These are phyloP conservation scores for Mycosphaerella arachidis DNA, from an alignment of 2,329 filamentous ascomycete genomes.

Conservation along the genomic window DNA sequence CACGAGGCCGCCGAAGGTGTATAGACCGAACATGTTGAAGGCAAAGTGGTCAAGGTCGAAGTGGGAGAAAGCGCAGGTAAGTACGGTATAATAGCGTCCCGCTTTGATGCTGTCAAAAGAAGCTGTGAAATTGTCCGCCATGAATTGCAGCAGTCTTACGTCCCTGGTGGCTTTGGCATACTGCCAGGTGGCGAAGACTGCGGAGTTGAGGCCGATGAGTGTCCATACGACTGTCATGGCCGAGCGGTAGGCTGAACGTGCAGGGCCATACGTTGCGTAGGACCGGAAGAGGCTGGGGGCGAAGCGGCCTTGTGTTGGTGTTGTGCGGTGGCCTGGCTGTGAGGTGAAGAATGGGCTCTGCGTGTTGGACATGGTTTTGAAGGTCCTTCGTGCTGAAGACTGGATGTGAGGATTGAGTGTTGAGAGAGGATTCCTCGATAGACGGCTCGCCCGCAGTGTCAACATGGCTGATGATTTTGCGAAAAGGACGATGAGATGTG, in stretches of 20 bases:
- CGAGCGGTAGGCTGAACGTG: background rate
- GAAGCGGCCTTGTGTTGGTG: background rate
- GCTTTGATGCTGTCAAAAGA: slow-evolving; percentile 26
- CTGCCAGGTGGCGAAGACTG: slow-evolving; percentile 37
- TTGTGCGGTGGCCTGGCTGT: background rate
- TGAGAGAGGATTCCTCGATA: background rate
- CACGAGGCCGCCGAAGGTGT: slow-evolving; percentile 36
- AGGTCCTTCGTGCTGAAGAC: background rate
- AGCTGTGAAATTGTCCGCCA: slow-evolving; percentile 32
- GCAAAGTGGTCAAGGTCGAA: slow-evolving; percentile 33
- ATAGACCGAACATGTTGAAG: slow-evolving; percentile 41
- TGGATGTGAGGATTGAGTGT: background rate
- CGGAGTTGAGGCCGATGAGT: slow-evolving; percentile 39
- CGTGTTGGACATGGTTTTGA: background rate
- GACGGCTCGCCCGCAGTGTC: background rate
- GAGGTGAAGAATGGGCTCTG: background rate
- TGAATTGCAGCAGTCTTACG: slow-evolving; percentile 13
- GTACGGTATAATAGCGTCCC: slow-evolving; percentile 35
- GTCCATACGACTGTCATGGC: slow-evolving; percentile 28
- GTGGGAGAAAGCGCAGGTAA: slow-evolving; percentile 42
- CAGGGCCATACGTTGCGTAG: background rate
- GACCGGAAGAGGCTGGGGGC: background rate
- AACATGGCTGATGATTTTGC: background rate
- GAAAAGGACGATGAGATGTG: background rate
- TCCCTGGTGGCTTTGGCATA: slow-evolving; percentile 28